Conservation (phyloP, 2,329 filamentous ascomycete species). For the Drechslerella stenobrocha region DNA sequence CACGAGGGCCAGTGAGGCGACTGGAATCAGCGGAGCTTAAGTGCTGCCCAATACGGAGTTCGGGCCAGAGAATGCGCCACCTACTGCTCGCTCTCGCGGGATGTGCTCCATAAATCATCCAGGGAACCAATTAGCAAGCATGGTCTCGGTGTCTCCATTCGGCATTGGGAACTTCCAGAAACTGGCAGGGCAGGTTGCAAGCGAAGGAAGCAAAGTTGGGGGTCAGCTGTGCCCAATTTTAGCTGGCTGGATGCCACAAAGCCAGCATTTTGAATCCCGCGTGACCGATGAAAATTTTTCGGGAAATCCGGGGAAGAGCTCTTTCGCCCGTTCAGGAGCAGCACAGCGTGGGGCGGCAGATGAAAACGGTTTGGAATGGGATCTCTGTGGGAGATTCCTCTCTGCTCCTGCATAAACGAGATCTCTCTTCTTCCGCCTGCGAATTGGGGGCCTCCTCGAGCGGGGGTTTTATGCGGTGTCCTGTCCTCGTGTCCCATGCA, state of each 20-base stretch:
- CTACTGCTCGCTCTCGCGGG: constrained; percentile 10
- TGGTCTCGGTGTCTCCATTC: constrained; percentile 28
- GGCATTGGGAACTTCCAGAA: constrained; percentile 31
- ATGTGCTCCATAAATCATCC: not conserved
- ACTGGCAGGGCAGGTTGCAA: constrained; percentile 1
- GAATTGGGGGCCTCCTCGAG: constrained; percentile 1
- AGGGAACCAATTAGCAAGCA: constrained; percentile 24
- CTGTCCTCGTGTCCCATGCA: constrained; percentile 37
- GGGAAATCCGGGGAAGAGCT: constrained; percentile 48
- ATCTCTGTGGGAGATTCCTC: constrained; percentile 10
- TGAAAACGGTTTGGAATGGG: constrained; percentile 18
- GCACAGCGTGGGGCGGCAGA: constrained; percentile 11
- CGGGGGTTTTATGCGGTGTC: constrained; percentile 15
- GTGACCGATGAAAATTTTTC: constrained; percentile 40
- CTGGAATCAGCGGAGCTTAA: constrained; percentile 12
- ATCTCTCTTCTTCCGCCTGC: constrained; percentile 3
- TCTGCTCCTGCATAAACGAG: constrained; percentile 41
- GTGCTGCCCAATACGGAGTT: constrained; percentile 8
- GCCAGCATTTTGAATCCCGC: constrained; percentile 34
- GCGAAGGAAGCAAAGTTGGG: constrained; percentile 28
- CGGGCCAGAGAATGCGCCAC: constrained; percentile 39
- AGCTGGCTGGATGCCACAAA: constrained; percentile 13
- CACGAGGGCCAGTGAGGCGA: constrained; percentile 27
- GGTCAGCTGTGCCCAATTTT: constrained; percentile 46
- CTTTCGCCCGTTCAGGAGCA: constrained; percentile 18